phyloP scores from a whole-genome alignment of 495 filamentous ascomycete genomes.

The Cladorrhinum samala region DNA sequence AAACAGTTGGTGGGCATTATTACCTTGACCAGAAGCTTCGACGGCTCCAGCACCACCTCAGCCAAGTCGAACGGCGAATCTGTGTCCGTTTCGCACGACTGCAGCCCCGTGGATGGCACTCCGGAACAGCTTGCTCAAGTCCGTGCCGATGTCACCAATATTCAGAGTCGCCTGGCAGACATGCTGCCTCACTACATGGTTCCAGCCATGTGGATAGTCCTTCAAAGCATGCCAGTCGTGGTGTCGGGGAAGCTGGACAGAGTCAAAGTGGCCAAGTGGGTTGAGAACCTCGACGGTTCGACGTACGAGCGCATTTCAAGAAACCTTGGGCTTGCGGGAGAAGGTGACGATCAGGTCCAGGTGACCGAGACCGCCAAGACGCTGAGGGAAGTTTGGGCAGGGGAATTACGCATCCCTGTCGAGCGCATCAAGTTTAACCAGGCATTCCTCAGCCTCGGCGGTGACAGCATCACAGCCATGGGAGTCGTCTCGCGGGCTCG shows the following conservation, averaged over 20 bases:
- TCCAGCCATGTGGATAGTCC: slow-evolving; percentile 49
- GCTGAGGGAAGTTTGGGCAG: slow-evolving; percentile 15
- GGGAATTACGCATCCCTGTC: slow-evolving; percentile 12
- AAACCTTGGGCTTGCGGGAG: slow-evolving; percentile 10
- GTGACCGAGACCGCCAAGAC: slow-evolving; percentile 6
- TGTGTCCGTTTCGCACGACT: not conserved
- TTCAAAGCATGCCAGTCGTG: slow-evolving; percentile 44
- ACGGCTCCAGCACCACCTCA: not conserved
- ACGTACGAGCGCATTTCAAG: slow-evolving; percentile 12
- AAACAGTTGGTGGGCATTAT: slow-evolving; percentile 15
- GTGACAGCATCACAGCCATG: slow-evolving; percentile 25
- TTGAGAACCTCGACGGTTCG: slow-evolving; percentile 9
- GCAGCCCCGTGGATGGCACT: slow-evolving; percentile 6
- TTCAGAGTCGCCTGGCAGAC: slow-evolving; percentile 11
- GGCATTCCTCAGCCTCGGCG: slow-evolving; percentile 21
- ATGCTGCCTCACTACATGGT: slow-evolving; percentile 47
- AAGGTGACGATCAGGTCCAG: slow-evolving; percentile 4
- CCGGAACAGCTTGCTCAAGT: slow-evolving; percentile 6
- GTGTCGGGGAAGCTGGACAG: slow-evolving; percentile 53
- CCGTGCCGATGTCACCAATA: slow-evolving; percentile 7
- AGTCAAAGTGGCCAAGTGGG: slow-evolving; percentile 20
- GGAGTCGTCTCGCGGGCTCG: slow-evolving; percentile 17
- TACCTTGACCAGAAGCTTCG: slow-evolving; percentile 5
- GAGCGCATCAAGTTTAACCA: slow-evolving; percentile 13
- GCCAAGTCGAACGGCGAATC: slow-evolving; percentile 28